These are phyloP conservation scores for Pythium vanterpoolii DNA, from an alignment of 352 stramenopile genomes.

Conservation along the genomic window DNA sequence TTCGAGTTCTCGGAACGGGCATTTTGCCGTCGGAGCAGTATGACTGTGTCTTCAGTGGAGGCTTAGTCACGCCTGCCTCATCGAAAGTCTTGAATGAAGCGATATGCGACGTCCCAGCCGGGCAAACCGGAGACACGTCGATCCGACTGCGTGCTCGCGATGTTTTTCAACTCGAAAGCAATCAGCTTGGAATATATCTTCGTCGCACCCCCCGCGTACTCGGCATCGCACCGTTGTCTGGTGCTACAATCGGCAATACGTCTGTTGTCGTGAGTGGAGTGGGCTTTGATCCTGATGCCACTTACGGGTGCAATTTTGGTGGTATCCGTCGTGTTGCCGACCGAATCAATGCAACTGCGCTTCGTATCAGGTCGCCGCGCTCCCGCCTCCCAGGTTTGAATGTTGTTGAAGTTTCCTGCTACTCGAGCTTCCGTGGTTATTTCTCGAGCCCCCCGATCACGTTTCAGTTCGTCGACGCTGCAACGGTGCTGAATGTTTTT, in stretches of 20 bases:
- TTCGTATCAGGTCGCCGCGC: not conserved
- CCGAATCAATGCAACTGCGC: constrained; percentile 6
- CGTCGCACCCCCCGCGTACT: not conserved
- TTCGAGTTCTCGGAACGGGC: constrained; percentile 10
- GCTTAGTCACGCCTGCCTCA: not conserved
- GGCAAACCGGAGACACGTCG: not conserved
- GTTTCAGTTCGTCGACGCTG: constrained; percentile 4
- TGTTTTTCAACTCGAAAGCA: constrained; percentile 4
- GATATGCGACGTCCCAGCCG: constrained; percentile 5
- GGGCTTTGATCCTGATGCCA: not conserved
- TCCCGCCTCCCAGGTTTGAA: not conserved
- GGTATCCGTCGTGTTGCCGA: not conserved
- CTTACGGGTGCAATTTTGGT: constrained; percentile 12
- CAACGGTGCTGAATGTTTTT: not conserved
- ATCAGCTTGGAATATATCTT: constrained; percentile 1
- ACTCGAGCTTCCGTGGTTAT: constrained; percentile 4
- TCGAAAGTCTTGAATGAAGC: not conserved
- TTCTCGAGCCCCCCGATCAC: not conserved
- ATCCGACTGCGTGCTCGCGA: constrained; percentile 14
- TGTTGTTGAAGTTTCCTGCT: constrained; percentile 12
- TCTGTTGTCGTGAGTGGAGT: constrained; percentile 5
- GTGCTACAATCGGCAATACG: constrained; percentile 8
- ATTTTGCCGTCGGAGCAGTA: constrained; percentile 19
- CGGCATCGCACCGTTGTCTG: not conserved
- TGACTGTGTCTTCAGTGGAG: constrained; percentile 16